Evolutionary conservation across 2,329 filamentous ascomycete genomes (phyloP), one percentile per base, ranked within the genome.

Genomic region (Penicillium concentricum): DNA sequence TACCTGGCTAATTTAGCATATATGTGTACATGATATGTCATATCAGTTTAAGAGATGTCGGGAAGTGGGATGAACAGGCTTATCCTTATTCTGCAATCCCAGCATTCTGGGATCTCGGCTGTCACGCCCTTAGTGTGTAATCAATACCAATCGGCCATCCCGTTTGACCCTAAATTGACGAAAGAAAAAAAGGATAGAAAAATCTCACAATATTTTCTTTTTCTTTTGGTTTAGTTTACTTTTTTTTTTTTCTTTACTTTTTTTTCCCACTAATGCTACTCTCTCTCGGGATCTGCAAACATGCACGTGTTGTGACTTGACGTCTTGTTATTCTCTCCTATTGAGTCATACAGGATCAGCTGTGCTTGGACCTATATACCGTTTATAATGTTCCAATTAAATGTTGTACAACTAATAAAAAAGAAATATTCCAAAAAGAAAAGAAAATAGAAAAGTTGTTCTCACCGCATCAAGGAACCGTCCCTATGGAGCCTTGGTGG

Each of bases 381-480:
- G 18, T 44, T 34, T 44, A 51, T 51, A 30, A 30, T 41, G 2
- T 39, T 18, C 20, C 20, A 53, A 26, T 46, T 16, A 24, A 7
- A 26, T 37, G 13, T 39, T 16, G 16, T 28, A 13, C 28, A 18
- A 22, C 28, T 24, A 42, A 39, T 35, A 15, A 50, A 48, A 48
- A 47, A 37, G 22, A 46, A 28, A 50, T 24, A 47, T 51, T 47
- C 24, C n/a, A 50, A 46, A 53, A 30, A 38, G 37, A 48, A 46
- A 34, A 52, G 41, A 26, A 24, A 34, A 24, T 47, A 49, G 20
- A 8, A 34, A 18, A 7, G 39, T 39, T 20, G 26, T 54, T 55
- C 52, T 64, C 64, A 64, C 62, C 62, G 62, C 58, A 65, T 63
- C 58, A 35, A 64, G 54, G 54, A 59, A 61, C 54, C 59, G 56